These are phyloP conservation scores for Endocarpon pusillum DNA, from an alignment of 495 filamentous ascomycete genomes.

Conservation along the genomic window DNA sequence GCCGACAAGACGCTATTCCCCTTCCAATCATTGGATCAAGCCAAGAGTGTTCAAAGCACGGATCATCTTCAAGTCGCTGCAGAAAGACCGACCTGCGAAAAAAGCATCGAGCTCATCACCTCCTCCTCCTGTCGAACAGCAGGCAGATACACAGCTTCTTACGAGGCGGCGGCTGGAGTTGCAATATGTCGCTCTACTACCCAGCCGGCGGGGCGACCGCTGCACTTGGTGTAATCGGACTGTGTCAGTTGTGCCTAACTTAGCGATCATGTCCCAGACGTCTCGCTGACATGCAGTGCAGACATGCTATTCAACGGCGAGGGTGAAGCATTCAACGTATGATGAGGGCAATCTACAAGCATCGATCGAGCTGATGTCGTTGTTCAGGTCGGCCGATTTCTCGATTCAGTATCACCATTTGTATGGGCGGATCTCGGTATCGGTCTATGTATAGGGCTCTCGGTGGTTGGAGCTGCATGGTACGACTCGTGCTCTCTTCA, in stretches of 20 bases:
- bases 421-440: conserved; percentile 87
- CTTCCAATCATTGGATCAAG: too few relatives aligned
- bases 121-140: too few relatives aligned
- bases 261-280: conserved; percentile 5
- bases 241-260: conserved; percentile 45
- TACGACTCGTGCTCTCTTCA: conserved; percentile 24
- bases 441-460: conserved; percentile 84
- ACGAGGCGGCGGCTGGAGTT: too few relatives aligned
- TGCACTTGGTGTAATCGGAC: conserved; percentile 64
- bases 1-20: too few relatives aligned
- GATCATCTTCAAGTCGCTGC: too few relatives aligned
- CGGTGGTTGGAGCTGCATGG: conserved; percentile 95
- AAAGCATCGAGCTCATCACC: too few relatives aligned
- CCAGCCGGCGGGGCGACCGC: conserved; percentile 50
- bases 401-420: conserved; percentile 86
- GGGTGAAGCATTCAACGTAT: conserved; percentile 91
- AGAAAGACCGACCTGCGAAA: too few relatives aligned
- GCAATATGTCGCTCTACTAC: conserved; percentile 42
- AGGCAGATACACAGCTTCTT: too few relatives aligned
- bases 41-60: too few relatives aligned
- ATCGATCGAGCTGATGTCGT: conserved; percentile 16
- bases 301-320: conserved; percentile 97
- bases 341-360: too few relatives aligned
- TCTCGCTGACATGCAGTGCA: conserved; percentile 26
- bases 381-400: conserved; percentile 71